Conservation (phyloP, 2,329 filamentous ascomycete genomes). For the Penicillium italicum region DNA sequence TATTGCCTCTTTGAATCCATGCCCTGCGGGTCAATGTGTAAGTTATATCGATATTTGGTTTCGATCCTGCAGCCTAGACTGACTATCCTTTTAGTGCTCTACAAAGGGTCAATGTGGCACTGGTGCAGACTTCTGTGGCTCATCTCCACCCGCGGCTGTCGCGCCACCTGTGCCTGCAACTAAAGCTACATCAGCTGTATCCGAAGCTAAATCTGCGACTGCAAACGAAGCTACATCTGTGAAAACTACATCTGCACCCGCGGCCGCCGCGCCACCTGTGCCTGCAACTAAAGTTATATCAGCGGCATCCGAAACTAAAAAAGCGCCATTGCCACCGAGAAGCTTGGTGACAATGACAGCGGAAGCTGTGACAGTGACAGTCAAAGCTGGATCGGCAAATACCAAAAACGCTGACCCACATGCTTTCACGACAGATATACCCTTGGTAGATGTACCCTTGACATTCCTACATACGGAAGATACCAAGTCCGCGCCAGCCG, state of each 20-base stretch:
- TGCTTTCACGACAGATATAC: not conserved
- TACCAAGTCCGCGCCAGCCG: not conserved
- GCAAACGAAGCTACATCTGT: not conserved
- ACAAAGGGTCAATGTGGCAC: constrained; percentile 3
- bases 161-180: not conserved
- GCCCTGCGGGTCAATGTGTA: constrained; percentile 5
- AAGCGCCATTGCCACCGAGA: not conserved
- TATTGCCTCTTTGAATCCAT: constrained; percentile 1
- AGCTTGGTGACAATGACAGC: not conserved
- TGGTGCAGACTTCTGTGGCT: constrained; percentile 1
- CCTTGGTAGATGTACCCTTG: not conserved
- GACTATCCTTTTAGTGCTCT: not conserved
- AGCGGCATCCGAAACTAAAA: not conserved
- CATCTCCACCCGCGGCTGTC: not conserved
- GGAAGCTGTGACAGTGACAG: not conserved
- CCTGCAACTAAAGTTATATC: not conserved
- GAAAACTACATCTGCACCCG: not conserved
- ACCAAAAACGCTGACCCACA: not conserved
- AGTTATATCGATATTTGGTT: not conserved
- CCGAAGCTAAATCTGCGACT: no score
- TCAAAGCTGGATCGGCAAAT: not conserved
- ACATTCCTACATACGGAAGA: not conserved
- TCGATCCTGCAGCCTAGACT: not conserved
- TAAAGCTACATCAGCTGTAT: not conserved
- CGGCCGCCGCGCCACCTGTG: no score